These are phyloP conservation scores for Crocinoboletus sp. DNA, from an alignment of 1,284 basidiomycete species.

Conservation along the genomic window DNA sequence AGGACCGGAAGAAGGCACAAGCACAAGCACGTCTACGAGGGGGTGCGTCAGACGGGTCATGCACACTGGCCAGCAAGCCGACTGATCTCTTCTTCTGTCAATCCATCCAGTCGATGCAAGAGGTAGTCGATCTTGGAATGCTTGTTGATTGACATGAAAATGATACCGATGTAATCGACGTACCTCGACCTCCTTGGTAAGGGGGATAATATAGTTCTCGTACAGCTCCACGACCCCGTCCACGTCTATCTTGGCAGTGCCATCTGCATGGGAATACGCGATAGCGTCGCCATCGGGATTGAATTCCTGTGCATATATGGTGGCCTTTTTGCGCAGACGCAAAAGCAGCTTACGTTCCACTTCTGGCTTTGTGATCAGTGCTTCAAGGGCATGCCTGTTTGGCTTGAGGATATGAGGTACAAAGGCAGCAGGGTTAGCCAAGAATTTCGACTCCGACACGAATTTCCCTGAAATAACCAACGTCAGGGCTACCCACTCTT, in stretches of 20 bases:
- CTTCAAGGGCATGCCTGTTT: conserved; percentile 74
- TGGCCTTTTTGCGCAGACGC: conserved; percentile 87
- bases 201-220: conserved; percentile 91
- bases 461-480: conserved; percentile 76
- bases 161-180: conserved; percentile 25
- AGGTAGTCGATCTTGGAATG: conserved; percentile 83
- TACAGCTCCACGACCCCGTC: conserved; percentile 93
- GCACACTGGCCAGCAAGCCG: conserved; percentile 37
- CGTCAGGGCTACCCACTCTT: background rate
- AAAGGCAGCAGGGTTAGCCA: conserved; percentile 79
- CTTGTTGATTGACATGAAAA: conserved; percentile 4
- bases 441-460: conserved; percentile 96
- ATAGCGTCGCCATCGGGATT: conserved; percentile 64
- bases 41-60: conserved; percentile 1
- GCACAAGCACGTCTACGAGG: conserved; percentile 2
- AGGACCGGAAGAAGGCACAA: conserved; percentile 1
- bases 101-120: conserved; percentile 76
- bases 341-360: conserved; percentile 89
- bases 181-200: conserved; percentile 99
- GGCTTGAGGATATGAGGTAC: conserved; percentile 84
- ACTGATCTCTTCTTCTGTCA: conserved; percentile 78
- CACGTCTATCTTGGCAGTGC: conserved; percentile 78
- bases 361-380: conserved; percentile 92
- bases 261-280: conserved; percentile 25
- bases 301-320: conserved; percentile 90